Evolutionary conservation across 2,329 filamentous ascomycete species (phyloP).

Genomic region (Xylariaceae sp.): DNA sequence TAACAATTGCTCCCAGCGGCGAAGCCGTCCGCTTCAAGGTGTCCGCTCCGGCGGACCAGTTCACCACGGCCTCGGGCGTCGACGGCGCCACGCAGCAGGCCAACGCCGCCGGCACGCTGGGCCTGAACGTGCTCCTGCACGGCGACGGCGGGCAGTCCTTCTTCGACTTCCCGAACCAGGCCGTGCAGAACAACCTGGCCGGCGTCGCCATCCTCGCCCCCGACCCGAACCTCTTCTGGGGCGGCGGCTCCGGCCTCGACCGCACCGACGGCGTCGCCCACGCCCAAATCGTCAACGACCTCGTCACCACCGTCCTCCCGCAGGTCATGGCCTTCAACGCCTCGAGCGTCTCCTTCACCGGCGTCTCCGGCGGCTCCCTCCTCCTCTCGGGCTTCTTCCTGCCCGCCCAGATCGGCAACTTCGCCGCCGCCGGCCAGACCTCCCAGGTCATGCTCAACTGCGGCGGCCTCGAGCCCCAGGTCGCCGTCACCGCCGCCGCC

Average conservation of each 20-base stretch:
- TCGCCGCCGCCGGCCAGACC: too few relatives aligned
- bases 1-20: conserved; percentile 34
- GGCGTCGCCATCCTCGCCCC: conserved; percentile 52
- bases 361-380: conserved; percentile 51
- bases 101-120: conserved; percentile 33
- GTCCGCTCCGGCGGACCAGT: conserved; percentile 49
- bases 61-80: conserved; percentile 45
- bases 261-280: conserved; percentile 53
- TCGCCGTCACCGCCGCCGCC: conserved; percentile 39
- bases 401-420: conserved; percentile 50
- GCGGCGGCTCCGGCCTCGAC: conserved; percentile 46
- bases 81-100: conserved; percentile 35
- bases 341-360: conserved; percentile 51
- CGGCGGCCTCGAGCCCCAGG: conserved; percentile 50
- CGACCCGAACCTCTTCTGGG: conserved; percentile 53
- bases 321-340: conserved; percentile 50
- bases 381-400: conserved; percentile 55
- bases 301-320: conserved; percentile 45
- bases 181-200: conserved; percentile 44
- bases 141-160: conserved; percentile 57
- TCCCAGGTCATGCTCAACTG: conserved; percentile 53
- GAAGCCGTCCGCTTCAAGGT: conserved; percentile 53
- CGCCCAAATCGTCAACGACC: conserved; percentile 50
- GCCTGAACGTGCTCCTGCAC: conserved; percentile 55
- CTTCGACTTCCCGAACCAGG: conserved; percentile 54